A percentile compares a stretch with the other conserved stretches of the same genome.
Evolutionary conservation across 495 filamentous ascomycete genomes (phyloP).

Genomic region (Podospora bellae-mahoneyi): DNA sequence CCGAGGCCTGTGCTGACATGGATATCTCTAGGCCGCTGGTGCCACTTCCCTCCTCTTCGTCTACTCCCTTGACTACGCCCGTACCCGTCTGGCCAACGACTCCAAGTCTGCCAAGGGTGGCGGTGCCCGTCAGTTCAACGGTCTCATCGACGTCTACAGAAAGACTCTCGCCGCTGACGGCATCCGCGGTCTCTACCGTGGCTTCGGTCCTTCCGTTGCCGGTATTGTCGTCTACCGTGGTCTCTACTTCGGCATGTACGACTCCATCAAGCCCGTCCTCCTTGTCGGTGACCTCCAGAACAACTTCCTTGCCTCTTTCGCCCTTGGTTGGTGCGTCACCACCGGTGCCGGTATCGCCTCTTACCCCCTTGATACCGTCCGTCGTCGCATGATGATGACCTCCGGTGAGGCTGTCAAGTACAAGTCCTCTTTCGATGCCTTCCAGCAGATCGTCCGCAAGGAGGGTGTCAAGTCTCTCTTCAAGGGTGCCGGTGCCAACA

Average conservation of each 20-base stretch:
- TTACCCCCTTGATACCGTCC: slow-evolving; percentile 98
- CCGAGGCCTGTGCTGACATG: neutral
- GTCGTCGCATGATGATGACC: slow-evolving; percentile 99
- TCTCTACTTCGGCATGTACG: slow-evolving; percentile 99
- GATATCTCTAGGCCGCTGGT: slow-evolving; percentile 74
- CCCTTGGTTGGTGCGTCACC: slow-evolving; percentile 98
- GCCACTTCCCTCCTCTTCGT: slow-evolving; percentile 99
- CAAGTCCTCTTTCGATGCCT: slow-evolving; percentile 89
- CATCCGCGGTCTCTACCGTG: slow-evolving; percentile 99
- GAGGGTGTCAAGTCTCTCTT: slow-evolving; percentile 98
- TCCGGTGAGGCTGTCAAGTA: slow-evolving; percentile 98
- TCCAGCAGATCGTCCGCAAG: slow-evolving; percentile 89
- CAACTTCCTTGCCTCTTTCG: slow-evolving; percentile 98
- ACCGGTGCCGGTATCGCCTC: slow-evolving; percentile 99
- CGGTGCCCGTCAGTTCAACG: slow-evolving; percentile 99
- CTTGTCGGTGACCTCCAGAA: slow-evolving; percentile 87
- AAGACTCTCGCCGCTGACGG: slow-evolving; percentile 98
- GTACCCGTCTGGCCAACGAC: slow-evolving; percentile 99
- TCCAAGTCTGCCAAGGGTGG: slow-evolving; percentile 93
- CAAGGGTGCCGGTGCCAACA: slow-evolving; percentile 99
- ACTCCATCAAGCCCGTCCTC: slow-evolving; percentile 98
- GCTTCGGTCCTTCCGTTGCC: slow-evolving; percentile 97
- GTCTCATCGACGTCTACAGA: slow-evolving; percentile 98
- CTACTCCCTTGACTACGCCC: slow-evolving; percentile 99
- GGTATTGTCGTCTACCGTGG: slow-evolving; percentile 99